Percentiles rank a stretch among this genome's conserved stretches.
Conservation (phyloP, 176 grass and related monocot genomes). For the Poa annua region DNA sequence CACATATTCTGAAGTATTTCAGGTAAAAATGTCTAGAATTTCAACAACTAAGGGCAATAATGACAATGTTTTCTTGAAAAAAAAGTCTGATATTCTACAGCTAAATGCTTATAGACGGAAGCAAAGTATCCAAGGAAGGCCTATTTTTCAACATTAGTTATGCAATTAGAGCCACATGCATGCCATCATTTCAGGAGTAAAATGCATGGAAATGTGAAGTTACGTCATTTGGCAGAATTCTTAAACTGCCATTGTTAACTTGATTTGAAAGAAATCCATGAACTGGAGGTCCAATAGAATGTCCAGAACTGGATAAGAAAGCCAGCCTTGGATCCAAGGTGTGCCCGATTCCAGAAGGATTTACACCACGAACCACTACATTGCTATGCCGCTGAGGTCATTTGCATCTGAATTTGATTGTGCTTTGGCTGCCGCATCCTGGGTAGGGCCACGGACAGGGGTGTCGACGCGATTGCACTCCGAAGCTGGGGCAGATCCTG, state of each 20-base stretch:
- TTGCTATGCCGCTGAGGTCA: constrained; percentile 41
- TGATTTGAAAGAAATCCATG: constrained; percentile 35
- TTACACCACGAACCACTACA: constrained; percentile 43
- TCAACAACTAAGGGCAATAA: not conserved
- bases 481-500: too few relatives aligned
- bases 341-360: constrained; percentile 32
- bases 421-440: too few relatives aligned
- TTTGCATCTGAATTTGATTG: constrained; percentile 48
- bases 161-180: constrained; percentile 23
- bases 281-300: constrained; percentile 37
- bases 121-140: constrained; percentile 4
- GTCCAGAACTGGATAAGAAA: constrained; percentile 35
- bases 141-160: constrained; percentile 9
- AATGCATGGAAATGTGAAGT: constrained; percentile 25
- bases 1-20: constrained; percentile 19
- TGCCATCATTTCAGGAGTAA: not conserved
- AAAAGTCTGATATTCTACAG: not conserved
- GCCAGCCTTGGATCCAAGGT: constrained; percentile 51
- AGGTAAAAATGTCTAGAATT: not conserved
- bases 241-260: constrained; percentile 35
- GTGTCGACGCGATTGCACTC: too few relatives aligned
- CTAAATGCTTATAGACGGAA: constrained; percentile 9
- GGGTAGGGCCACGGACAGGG: too few relatives aligned
- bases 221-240: constrained; percentile 51
- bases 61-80: not conserved